Evolutionary conservation across 2,329 filamentous ascomycete genomes (phyloP).

Genomic region (Pestalotiopsis sp.): DNA sequence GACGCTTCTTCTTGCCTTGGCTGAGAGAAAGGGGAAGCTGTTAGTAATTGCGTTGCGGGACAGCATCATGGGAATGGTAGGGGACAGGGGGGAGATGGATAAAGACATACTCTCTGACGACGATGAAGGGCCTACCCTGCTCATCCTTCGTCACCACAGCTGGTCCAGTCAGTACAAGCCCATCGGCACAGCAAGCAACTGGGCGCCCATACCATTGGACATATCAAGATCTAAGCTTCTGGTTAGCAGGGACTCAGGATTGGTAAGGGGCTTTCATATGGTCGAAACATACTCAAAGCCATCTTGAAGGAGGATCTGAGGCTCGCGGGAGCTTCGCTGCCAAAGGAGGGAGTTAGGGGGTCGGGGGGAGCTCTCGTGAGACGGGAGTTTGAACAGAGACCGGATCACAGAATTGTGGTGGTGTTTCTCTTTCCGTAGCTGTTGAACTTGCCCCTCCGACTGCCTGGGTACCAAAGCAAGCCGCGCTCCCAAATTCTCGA

Average conservation of each 20-base stretch:
- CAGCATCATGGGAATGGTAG: neutral
- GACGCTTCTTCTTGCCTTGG: conserved; percentile 96
- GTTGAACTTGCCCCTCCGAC: conserved; percentile 8
- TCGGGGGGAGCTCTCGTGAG: neutral
- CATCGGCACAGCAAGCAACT: conserved; percentile 13
- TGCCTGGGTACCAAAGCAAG: conserved; percentile 1
- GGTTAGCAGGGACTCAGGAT: conserved; percentile 24
- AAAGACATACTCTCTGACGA: conserved; percentile 86
- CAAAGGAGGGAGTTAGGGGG: neutral
- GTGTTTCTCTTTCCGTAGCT: conserved; percentile 2
- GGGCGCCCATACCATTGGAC: conserved; percentile 68
- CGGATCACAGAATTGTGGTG: neutral
- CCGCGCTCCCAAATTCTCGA: conserved; percentile 11
- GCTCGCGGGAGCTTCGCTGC: conserved; percentile 30
- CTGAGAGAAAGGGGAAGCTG: conserved; percentile 45
- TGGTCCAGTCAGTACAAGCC: conserved; percentile 33
- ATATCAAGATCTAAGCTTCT: conserved; percentile 71
- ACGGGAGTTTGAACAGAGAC: neutral
- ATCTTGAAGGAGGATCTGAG: conserved; percentile 41
- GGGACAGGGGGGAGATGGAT: conserved; percentile 15
- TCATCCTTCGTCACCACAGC: conserved; percentile 91
- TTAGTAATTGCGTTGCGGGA: conserved; percentile 3
- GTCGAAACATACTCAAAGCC: conserved; percentile 57
- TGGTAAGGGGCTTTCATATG: conserved; percentile 16
- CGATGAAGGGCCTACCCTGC: conserved; percentile 94